Base-by-base conservation (phyloP, 2,329 filamentous ascomycete species). In the Neopestalotiopsis clavispora region DNA sequence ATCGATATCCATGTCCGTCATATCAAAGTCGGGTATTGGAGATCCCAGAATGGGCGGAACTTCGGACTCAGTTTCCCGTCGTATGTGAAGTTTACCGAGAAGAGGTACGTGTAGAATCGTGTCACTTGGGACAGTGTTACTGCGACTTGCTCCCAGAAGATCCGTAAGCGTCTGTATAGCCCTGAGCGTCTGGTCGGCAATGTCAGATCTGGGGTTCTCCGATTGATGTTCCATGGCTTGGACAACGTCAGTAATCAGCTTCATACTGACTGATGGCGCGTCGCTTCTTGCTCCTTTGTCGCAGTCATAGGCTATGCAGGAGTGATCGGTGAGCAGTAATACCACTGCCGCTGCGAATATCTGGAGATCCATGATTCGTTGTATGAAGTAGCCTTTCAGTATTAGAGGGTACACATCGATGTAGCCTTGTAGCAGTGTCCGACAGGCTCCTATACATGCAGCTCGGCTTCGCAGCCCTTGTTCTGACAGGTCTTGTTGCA, bases 371-470 rank as follows among this genome's bases (percentile, higher is more conserved):
- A 63, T 42, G 30, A 38, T 23, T 1, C 60, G 34, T 14, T 45
- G 60, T 5, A 63, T 63, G 32, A 63, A 63, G 38, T 63, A 38
- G 1, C 60, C 60, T 38, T 63, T 32, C 38, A 38, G 60, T 23
- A 63, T 34, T 14, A 63, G 14, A 13, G 60, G 13, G 32, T 63
- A 63, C 13, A 63, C 20, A 13, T 38, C 34, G 4, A 63, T 30
- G 13, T 63, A 63, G 14, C 30, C 60, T 38, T 63, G 30, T 1
- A 63, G 30, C 12, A 63, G 60, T 3, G 34, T 32, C 34, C 7
- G 5, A 32, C 60, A 63, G 13, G n/a, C 34, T 1, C 4, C 17
- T 38, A 63, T 45, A 14, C 60, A 63, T 12, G 34, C n/a, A 23
- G 30, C 4, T 23, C 34, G 60, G 13, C 60, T 63, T 38, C n/a